Evolutionary conservation across 345 rosid species (phyloP).

Genomic region (Eucalyptus shirleyi): DNA sequence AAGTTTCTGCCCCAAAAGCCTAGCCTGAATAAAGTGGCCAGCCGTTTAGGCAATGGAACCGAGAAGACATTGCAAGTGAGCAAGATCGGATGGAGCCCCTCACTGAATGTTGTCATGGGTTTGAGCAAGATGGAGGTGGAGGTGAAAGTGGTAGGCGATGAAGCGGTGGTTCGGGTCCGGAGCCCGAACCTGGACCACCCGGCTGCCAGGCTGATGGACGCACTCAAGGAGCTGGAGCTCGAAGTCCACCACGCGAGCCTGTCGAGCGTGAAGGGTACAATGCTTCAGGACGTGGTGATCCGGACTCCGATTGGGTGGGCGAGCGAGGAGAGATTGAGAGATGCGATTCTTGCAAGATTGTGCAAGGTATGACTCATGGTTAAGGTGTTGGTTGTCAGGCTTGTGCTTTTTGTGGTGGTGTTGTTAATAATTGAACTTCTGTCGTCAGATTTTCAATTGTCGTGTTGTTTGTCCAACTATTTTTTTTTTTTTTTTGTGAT

Average conservation of each 20-base stretch:
- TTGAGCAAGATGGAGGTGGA: constrained; percentile 13
- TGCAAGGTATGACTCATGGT: neutral
- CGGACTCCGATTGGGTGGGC: constrained; percentile 11
- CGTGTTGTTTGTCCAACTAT: neutral
- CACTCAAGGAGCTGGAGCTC: constrained; percentile 26
- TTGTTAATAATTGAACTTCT: neutral
- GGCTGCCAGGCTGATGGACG: constrained; percentile 32
- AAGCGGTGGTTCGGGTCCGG: constrained; percentile 34
- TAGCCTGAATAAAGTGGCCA: neutral
- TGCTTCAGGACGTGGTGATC: constrained; percentile 40
- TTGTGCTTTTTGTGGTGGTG: neutral
- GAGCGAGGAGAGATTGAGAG: neutral
- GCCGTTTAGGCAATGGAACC: neutral
- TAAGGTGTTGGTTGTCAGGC: neutral
- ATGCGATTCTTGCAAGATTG: neutral
- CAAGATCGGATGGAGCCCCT: neutral
- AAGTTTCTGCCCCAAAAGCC: neutral
- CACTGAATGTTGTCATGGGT: neutral
- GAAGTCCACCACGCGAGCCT: constrained; percentile 36
- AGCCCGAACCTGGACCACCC: constrained; percentile 27
- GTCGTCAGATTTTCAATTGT: neutral
- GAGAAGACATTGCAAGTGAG: neutral
- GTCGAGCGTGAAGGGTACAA: constrained; percentile 13
- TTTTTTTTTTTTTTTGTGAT: neutral
- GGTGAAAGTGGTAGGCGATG: constrained; percentile 42